phyloP scores from a whole-genome alignment of 2,329 filamentous ascomycete species.

The Mycosphaerelloides madeirae region DNA sequence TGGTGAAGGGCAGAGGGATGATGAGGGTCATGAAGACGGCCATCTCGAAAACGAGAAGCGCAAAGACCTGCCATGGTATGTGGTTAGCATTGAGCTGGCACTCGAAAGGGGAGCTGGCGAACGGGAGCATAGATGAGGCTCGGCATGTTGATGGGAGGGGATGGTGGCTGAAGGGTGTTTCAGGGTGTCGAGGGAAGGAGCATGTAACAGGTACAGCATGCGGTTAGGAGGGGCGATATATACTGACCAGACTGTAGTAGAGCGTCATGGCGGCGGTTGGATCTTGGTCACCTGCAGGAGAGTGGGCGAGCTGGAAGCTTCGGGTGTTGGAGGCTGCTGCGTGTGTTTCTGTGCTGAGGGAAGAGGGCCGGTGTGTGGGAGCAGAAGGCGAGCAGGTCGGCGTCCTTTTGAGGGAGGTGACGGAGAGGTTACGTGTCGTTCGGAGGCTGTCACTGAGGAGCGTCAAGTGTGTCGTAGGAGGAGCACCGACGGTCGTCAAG shows the following conservation, averaged over 20 bases:
- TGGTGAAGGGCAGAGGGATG: slow-evolving; percentile 80
- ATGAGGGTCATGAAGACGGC: slow-evolving; percentile 72
- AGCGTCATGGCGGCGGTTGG: slow-evolving; percentile 56
- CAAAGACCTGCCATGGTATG: slow-evolving; percentile 61
- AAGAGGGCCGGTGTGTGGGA: background rate
- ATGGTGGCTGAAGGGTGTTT: background rate
- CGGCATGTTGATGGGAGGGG: slow-evolving; percentile 26
- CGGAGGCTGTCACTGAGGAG: too few species aligned
- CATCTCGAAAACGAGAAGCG: slow-evolving; percentile 80
- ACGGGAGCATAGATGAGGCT: slow-evolving; percentile 37
- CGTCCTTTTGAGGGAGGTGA: too few species aligned
- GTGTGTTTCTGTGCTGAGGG: too few species aligned
- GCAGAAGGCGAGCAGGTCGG: background rate
- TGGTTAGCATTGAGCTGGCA: too few species aligned
- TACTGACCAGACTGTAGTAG: slow-evolving; percentile 62
- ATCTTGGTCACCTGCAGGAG: slow-evolving; percentile 15
- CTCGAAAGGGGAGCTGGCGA: background rate
- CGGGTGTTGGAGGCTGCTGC: too few species aligned
- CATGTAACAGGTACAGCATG: background rate
- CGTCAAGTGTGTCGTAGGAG: too few species aligned
- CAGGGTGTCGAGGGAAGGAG: background rate
- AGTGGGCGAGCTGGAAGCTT: background rate
- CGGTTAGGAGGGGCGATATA: slow-evolving; percentile 6
- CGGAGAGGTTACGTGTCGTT: too few species aligned
- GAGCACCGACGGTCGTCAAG: too few species aligned